phyloP scores from a whole-genome alignment of 495 filamentous ascomycete species.

The Tuber aestivum region DNA sequence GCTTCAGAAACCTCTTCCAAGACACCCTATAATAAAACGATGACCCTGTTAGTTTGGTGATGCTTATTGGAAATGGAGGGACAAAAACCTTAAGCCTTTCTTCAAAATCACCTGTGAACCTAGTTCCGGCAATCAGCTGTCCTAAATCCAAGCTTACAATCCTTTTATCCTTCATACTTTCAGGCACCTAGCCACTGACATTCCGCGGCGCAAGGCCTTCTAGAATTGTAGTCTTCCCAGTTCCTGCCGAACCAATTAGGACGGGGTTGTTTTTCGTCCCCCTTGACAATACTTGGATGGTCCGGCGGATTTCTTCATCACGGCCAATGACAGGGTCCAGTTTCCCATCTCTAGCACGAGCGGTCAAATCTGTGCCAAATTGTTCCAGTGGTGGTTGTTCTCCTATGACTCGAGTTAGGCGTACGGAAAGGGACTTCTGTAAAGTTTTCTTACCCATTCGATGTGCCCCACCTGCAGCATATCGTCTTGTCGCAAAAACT shows the following conservation, averaged over 20 bases:
- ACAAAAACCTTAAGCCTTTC: constrained; percentile 67
- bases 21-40: constrained; percentile 47
- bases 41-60: background rate
- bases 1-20: constrained; percentile 86
- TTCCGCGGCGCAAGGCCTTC: constrained; percentile 91
- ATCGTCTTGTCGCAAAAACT: constrained; percentile 49
- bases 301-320: constrained; percentile 83
- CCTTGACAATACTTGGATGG: constrained; percentile 86
- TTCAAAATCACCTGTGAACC: constrained; percentile 93
- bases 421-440: constrained; percentile 28
- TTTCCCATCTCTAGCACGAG: constrained; percentile 76
- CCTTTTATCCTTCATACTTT: constrained; percentile 90
- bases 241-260: constrained; percentile 84
- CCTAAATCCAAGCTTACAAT: constrained; percentile 84
- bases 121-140: constrained; percentile 87
- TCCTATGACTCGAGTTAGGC: constrained; percentile 9
- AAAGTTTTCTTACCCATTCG: constrained; percentile 56
- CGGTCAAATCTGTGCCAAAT: constrained; percentile 86
- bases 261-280: constrained; percentile 97
- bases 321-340: constrained; percentile 93
- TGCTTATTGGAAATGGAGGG: background rate
- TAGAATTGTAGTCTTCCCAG: constrained; percentile 90
- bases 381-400: constrained; percentile 77
- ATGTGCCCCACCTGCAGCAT: constrained; percentile 83
- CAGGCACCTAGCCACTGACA: constrained; percentile 85